These are phyloP conservation scores for Coniferiporia weirii DNA, from an alignment of 1,284 basidiomycete genomes.

Conservation along the genomic window DNA sequence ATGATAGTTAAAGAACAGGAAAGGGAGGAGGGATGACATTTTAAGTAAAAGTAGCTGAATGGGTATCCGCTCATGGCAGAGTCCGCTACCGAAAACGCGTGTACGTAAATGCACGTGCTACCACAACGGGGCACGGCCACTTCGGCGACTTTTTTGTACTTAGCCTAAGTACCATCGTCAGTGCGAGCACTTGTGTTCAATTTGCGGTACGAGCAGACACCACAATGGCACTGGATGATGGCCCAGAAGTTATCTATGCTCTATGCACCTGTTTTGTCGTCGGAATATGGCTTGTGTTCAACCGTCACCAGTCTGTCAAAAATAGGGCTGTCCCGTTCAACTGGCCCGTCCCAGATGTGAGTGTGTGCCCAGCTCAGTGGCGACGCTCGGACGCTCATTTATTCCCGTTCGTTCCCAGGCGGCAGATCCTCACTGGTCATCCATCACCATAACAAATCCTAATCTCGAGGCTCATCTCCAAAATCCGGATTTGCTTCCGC, in stretches of 20 bases:
- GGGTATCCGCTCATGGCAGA: background rate
- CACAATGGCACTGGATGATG: slow-evolving; percentile 28
- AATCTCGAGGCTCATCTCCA: slow-evolving; percentile 57
- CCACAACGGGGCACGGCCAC: too few relatives aligned
- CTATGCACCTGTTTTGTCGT: slow-evolving; percentile 62
- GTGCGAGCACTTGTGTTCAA: background rate
- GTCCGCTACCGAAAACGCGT: background rate
- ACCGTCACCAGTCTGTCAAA: slow-evolving; percentile 65
- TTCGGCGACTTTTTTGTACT: background rate
- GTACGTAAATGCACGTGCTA: background rate
- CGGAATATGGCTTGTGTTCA: slow-evolving; percentile 71
- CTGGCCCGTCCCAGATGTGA: slow-evolving; percentile 53
- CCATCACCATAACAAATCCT: slow-evolving; percentile 50
- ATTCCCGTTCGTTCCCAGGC: slow-evolving; percentile 25
- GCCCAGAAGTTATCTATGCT: slow-evolving; percentile 48
- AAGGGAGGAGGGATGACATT: background rate
- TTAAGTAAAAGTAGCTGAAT: background rate
- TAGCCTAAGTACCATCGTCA: background rate
- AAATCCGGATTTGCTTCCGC: slow-evolving; percentile 50
- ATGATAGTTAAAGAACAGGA: background rate
- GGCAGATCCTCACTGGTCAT: slow-evolving; percentile 56
- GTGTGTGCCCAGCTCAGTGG: slow-evolving; percentile 20
- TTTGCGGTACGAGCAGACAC: background rate
- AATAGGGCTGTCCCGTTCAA: slow-evolving; percentile 68
- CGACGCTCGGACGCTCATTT: background rate